These are phyloP conservation scores for Sclerotinia spermophila DNA, from an alignment of 2,329 filamentous ascomycete species.

Conservation along the genomic window DNA sequence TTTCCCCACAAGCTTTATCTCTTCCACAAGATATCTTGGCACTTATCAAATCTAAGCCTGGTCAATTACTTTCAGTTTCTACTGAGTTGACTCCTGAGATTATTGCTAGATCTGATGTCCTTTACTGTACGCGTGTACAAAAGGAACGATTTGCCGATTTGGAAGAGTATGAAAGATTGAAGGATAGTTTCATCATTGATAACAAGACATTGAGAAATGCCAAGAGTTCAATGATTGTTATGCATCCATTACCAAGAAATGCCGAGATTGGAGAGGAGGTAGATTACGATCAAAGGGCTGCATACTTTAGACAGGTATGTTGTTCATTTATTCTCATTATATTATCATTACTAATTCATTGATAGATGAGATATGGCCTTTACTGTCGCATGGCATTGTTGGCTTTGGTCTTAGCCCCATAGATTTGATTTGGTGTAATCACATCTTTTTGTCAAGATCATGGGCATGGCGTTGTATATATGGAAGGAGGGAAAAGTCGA, in stretches of 20 bases:
- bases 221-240: slow-evolving; percentile 88
- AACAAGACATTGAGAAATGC: slow-evolving; percentile 86
- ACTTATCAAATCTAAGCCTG: slow-evolving; percentile 63
- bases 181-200: slow-evolving; percentile 85
- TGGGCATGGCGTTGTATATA: not conserved
- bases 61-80: slow-evolving; percentile 73
- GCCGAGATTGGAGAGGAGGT: slow-evolving; percentile 93
- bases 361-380: slow-evolving; percentile 91
- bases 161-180: slow-evolving; percentile 79
- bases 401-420: slow-evolving; percentile 76
- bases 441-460: not conserved
- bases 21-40: slow-evolving; percentile 74
- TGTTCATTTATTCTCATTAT: slow-evolving; percentile 11
- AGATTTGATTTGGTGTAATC: slow-evolving; percentile 12
- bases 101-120: slow-evolving; percentile 78
- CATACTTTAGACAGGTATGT: slow-evolving; percentile 98
- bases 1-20: slow-evolving; percentile 73
- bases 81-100: slow-evolving; percentile 82
- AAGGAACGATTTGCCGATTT: slow-evolving; percentile 88
- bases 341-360: not conserved
- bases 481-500: not conserved
- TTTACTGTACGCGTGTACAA: slow-evolving; percentile 96
- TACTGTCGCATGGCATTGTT: slow-evolving; percentile 98
- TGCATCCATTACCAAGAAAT: slow-evolving; percentile 94
- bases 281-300: slow-evolving; percentile 92